Percentiles rank a stretch among this genome's conserved stretches.
Evolutionary conservation across 2,329 filamentous ascomycete genomes (phyloP).

Genomic region (Magnaporthiopsis rhizophila): DNA sequence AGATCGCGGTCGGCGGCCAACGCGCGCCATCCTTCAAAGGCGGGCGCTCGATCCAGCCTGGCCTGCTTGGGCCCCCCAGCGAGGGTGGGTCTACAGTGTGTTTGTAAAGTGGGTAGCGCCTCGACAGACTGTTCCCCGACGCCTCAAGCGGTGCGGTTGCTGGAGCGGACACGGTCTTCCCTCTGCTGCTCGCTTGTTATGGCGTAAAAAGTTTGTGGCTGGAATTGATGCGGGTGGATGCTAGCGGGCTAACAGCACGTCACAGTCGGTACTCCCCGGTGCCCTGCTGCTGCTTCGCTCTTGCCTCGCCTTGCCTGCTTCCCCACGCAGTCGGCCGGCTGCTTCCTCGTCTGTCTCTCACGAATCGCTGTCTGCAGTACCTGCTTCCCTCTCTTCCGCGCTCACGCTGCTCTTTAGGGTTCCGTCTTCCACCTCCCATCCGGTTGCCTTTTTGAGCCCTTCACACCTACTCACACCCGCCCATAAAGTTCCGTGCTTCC

Average conservation of each 20-base stretch:
- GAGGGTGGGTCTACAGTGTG: not conserved
- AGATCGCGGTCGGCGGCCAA: not conserved
- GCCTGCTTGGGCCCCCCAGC: not conserved
- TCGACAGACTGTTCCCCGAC: not conserved
- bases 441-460: constrained; percentile 4
- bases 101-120: not conserved
- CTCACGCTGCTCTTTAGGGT: constrained; percentile 6
- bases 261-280: not conserved
- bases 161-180: not conserved
- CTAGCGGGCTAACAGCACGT: not conserved
- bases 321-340: constrained; percentile 6
- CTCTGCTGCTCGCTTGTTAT: not conserved
- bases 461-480: constrained; percentile 2
- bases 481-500: constrained; percentile 7
- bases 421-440: constrained; percentile 6
- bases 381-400: constrained; percentile 9
- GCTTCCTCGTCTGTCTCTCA: constrained; percentile 13
- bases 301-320: not conserved
- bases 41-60: not conserved
- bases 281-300: not conserved
- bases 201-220: not conserved
- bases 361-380: constrained; percentile 16
- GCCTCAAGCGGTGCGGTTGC: not conserved
- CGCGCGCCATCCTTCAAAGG: not conserved
- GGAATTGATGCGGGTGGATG: not conserved